phyloP scores from a whole-genome alignment of 345 rosid genomes.

The Kernera saxatilis region DNA sequence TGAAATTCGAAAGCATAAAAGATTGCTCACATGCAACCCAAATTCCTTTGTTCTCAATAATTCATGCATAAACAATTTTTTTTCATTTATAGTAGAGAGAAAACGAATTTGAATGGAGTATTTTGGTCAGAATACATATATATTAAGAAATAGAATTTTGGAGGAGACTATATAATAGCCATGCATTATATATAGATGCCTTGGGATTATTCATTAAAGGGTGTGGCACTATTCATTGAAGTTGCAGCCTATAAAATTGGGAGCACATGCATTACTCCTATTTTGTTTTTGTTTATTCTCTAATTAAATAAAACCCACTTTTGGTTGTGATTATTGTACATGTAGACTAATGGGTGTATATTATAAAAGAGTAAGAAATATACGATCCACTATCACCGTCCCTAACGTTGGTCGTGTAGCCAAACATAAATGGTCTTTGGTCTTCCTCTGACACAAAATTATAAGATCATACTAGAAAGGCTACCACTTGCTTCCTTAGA shows the following conservation, averaged over 20 bases:
- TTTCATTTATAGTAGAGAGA: not conserved
- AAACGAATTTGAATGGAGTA: not conserved
- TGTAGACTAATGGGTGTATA: constrained; percentile 23
- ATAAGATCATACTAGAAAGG: constrained; percentile 23
- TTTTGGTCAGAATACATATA: constrained; percentile 19
- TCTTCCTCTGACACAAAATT: constrained; percentile 31
- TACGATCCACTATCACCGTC: constrained; percentile 32
- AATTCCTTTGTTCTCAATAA: constrained; percentile 33
- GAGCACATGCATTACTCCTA: constrained; percentile 29
- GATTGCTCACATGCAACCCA: constrained; percentile 37
- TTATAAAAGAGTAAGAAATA: not conserved
- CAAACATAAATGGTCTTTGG: constrained; percentile 21
- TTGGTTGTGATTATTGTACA: constrained; percentile 25
- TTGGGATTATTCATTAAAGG: constrained; percentile 17
- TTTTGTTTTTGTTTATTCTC: constrained; percentile 9
- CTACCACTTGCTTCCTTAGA: constrained; percentile 27
- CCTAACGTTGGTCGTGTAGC: constrained; percentile 32
- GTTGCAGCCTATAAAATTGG: constrained; percentile 21
- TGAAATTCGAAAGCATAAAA: constrained; percentile 27
- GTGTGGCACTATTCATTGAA: constrained; percentile 15
- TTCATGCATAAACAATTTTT: not conserved
- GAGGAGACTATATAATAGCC: constrained; percentile 1
- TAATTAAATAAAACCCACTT: not conserved
- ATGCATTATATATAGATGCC: constrained; percentile 15
- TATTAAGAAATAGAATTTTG: not conserved